Conservation (phyloP, 768 basidiomycete genomes). For the Suillus decipiens region DNA sequence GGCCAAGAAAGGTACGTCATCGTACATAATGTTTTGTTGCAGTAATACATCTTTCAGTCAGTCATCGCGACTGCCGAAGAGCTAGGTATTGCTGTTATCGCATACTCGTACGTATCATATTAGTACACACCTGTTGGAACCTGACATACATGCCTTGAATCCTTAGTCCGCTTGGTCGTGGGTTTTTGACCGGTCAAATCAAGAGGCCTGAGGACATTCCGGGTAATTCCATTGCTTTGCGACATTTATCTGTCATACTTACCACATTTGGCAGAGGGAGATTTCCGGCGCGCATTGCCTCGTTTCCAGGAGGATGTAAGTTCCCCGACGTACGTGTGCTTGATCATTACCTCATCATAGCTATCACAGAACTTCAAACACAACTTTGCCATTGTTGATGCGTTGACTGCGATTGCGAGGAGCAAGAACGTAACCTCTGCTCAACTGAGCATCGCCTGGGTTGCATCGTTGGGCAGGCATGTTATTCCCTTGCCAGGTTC, state of each 20-base stretch:
- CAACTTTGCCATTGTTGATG: conserved; percentile 47
- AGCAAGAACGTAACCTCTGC: conserved; percentile 44
- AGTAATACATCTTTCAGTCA: conserved; percentile 12
- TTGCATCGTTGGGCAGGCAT: conserved; percentile 38
- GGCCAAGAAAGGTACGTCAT: conserved; percentile 41
- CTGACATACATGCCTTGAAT: neutral
- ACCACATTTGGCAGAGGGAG: conserved; percentile 34
- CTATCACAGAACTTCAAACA: conserved; percentile 36
- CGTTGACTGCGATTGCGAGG: conserved; percentile 40
- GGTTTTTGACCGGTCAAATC: conserved; percentile 54
- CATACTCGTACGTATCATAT: conserved; percentile 48
- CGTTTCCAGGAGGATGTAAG: conserved; percentile 47
- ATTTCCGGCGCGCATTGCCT: conserved; percentile 39
- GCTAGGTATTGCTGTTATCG: conserved; percentile 58
- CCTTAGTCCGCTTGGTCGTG: conserved; percentile 52
- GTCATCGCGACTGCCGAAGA: conserved; percentile 57
- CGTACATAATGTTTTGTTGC: too few relatives aligned
- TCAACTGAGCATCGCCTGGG: conserved; percentile 49
- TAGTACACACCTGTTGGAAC: conserved; percentile 1
- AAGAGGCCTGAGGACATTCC: conserved; percentile 39
- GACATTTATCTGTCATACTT: neutral
- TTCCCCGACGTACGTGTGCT: conserved; percentile 15
- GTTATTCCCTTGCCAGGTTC: conserved; percentile 56
- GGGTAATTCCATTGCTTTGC: conserved; percentile 15
- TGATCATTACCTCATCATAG: neutral